Evolutionary conservation across 371 early-diverging fungal genomes (phyloP).

Genomic region (Haplosporangium sp.): DNA sequence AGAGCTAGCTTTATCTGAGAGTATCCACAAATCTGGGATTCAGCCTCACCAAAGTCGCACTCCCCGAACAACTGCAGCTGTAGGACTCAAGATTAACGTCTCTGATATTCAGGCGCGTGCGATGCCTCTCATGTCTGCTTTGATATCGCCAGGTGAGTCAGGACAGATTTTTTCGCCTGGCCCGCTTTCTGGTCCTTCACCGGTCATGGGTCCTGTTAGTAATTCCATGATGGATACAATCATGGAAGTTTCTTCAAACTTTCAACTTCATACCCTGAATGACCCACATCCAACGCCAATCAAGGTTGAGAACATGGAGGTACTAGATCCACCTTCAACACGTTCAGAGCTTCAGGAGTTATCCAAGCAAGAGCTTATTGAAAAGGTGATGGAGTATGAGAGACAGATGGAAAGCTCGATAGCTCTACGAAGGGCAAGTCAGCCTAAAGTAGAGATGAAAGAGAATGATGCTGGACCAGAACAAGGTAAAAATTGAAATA

Average conservation of each 20-base stretch:
- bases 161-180: conserved; percentile 31
- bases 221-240: conserved; percentile 46
- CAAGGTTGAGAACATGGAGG: conserved; percentile 30
- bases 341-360: conserved; percentile 34
- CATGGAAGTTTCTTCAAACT: conserved; percentile 44
- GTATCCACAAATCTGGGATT: conserved; percentile 17
- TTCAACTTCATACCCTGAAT: conserved; percentile 40
- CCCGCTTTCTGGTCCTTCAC: conserved; percentile 41
- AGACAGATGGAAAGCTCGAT: conserved; percentile 41
- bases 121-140: conserved; percentile 27
- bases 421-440: conserved; percentile 28
- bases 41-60: conserved; percentile 45
- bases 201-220: conserved; percentile 28
- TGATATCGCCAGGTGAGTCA: conserved; percentile 37
- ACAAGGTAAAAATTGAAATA: conserved; percentile 3
- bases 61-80: conserved; percentile 34
- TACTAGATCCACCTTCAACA: conserved; percentile 25
- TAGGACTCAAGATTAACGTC: conserved; percentile 45
- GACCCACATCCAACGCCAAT: conserved; percentile 15
- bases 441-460: conserved; percentile 13
- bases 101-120: conserved; percentile 46
- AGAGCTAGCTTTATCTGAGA: conserved; percentile 30
- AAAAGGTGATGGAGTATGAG: conserved; percentile 54
- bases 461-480: neutral
- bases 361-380: conserved; percentile 42